Percentiles rank a stretch among this genome's conserved stretches.
These are phyloP conservation scores for Cutaneotrichosporon dermatis DNA, from an alignment of 1,284 basidiomycete species.

Conservation along the genomic window DNA sequence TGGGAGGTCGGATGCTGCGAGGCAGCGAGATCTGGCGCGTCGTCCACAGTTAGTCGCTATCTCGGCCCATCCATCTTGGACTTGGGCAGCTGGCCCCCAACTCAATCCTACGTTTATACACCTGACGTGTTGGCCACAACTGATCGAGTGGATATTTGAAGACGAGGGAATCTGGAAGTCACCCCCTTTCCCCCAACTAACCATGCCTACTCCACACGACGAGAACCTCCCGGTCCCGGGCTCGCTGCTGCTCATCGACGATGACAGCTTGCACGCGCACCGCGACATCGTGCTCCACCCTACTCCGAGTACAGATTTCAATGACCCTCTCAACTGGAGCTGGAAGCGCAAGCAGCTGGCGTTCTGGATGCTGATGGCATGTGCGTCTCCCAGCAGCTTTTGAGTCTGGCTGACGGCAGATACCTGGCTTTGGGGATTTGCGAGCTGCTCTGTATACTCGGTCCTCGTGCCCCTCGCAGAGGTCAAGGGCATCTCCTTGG, in stretches of 20 bases:
- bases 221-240: conserved; percentile 17
- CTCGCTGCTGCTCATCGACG: conserved; percentile 19
- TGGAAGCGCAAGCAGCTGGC: conserved; percentile 19
- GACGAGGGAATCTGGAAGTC: no score
- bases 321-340: conserved; percentile 25
- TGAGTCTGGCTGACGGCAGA: conserved; percentile 3
- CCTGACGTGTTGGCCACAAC: no score
- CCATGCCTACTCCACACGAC: background rate
- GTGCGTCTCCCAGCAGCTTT: background rate
- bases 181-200: no score
- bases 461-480: conserved; percentile 23
- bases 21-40: no score
- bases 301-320: conserved; percentile 19
- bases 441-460: conserved; percentile 19
- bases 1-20: no score
- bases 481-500: conserved; percentile 19
- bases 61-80: no score
- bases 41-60: no score
- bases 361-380: conserved; percentile 17
- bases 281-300: conserved; percentile 19
- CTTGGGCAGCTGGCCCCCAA: no score
- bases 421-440: conserved; percentile 14
- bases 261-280: background rate
- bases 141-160: no score
- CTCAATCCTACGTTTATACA: no score